phyloP scores from a whole-genome alignment of 2,329 filamentous ascomycete species.

The Scleromitrula shiraiana region DNA sequence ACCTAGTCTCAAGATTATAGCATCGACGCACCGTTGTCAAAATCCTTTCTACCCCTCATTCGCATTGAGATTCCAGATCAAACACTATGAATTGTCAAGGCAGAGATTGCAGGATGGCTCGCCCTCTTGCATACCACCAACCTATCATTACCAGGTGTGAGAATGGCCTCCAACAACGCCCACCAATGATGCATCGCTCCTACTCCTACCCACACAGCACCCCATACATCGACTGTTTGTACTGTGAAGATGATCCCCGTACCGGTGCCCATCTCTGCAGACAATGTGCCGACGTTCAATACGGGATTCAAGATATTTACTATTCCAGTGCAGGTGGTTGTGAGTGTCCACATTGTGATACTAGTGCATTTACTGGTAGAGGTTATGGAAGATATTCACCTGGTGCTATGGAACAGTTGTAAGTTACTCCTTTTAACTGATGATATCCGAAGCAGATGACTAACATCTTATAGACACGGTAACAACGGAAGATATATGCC shows the following conservation, averaged over 20 bases:
- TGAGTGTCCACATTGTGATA: slow-evolving; percentile 9
- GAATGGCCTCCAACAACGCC: background rate
- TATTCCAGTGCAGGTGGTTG: background rate
- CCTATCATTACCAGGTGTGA: background rate
- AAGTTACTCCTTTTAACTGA: background rate
- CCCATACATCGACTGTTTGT: slow-evolving; percentile 1
- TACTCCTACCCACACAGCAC: background rate
- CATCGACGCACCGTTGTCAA: too few relatives aligned
- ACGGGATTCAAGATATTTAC: background rate
- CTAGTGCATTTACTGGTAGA: background rate
- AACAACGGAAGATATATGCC: background rate
- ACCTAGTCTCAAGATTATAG: too few relatives aligned
- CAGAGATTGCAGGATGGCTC: background rate
- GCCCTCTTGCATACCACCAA: background rate
- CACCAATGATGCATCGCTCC: background rate
- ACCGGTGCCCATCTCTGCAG: slow-evolving; percentile 6
- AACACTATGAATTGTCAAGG: background rate
- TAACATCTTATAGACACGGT: background rate
- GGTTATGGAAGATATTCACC: background rate
- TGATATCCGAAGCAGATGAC: background rate
- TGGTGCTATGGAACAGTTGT: slow-evolving; percentile 2
- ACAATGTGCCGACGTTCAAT: slow-evolving; percentile 1
- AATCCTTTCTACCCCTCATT: background rate
- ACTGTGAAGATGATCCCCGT: slow-evolving; percentile 6
- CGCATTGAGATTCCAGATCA: background rate